phyloP scores from a whole-genome alignment of 306 rosid species.

The Inga laurina region DNA sequence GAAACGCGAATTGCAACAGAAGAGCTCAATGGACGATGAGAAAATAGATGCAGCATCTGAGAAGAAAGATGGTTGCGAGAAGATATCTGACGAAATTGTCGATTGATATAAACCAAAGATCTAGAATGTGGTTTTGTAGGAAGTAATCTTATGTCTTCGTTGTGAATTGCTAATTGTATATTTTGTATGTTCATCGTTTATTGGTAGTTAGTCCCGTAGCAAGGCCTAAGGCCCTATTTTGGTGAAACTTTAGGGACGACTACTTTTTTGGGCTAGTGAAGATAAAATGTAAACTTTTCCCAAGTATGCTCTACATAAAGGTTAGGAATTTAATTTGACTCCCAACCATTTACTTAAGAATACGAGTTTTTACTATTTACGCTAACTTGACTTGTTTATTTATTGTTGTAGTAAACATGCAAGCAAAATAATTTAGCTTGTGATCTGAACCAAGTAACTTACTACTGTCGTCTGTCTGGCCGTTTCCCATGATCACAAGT shows the following conservation, averaged over 20 bases:
- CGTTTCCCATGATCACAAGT: not conserved
- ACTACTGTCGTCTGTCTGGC: no score
- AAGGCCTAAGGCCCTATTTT: not conserved
- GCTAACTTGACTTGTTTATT: no score
- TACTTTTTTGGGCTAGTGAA: not conserved
- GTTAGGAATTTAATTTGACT: not conserved
- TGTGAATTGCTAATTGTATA: not conserved
- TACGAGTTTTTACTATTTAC: not conserved
- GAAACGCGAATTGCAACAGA: conserved; percentile 51
- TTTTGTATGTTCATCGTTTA: not conserved
- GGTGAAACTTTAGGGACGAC: not conserved
- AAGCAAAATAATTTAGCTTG: not conserved
- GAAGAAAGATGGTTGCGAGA: conserved; percentile 34
- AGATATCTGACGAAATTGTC: conserved; percentile 39
- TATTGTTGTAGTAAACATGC: not conserved
- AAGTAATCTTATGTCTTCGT: not conserved
- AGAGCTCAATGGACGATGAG: conserved; percentile 47
- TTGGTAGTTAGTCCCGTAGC: not conserved
- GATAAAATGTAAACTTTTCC: not conserved
- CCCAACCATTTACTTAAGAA: not conserved
- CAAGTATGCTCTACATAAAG: not conserved
- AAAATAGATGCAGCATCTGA: conserved; percentile 41
- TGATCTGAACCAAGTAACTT: not conserved
- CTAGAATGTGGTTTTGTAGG: conserved; percentile 29
- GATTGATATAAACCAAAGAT: conserved; percentile 11